A percentile compares a stretch with the other conserved stretches of the same genome.
phyloP scores from a whole-genome alignment of 371 early-diverging fungal species.

The Rhizopus arrhizus region DNA sequence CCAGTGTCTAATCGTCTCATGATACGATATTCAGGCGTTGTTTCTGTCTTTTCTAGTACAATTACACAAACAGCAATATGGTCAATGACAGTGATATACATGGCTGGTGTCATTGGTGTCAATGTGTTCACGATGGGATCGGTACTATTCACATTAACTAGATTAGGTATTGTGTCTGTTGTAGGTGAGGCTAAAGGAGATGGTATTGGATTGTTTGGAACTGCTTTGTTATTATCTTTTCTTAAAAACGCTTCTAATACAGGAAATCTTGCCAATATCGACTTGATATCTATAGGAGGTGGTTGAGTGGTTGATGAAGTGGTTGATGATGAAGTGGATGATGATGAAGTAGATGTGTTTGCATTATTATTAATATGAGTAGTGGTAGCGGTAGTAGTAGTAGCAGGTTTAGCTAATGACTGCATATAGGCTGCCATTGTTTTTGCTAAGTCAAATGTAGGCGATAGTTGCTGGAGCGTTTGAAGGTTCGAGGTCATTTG shows the following conservation, averaged over 20 bases:
- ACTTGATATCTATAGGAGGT: slow-evolving; percentile 40
- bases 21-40: slow-evolving; percentile 56
- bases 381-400: slow-evolving; percentile 8
- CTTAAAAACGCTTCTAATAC: slow-evolving; percentile 45
- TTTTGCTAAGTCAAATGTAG: slow-evolving; percentile 43
- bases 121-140: slow-evolving; percentile 29
- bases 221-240: slow-evolving; percentile 28
- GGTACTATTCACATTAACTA: slow-evolving; percentile 7
- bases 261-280: slow-evolving; percentile 44
- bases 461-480: slow-evolving; percentile 35
- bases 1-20: slow-evolving; percentile 79
- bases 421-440: slow-evolving; percentile 47
- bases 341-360: background rate
- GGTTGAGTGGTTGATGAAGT: slow-evolving; percentile 12
- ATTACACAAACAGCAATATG: slow-evolving; percentile 74
- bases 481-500: slow-evolving; percentile 48
- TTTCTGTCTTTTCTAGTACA: slow-evolving; percentile 57
- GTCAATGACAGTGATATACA: slow-evolving; percentile 76
- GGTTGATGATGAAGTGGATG: slow-evolving; percentile 8
- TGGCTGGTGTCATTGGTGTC: slow-evolving; percentile 44
- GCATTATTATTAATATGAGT: background rate
- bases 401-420: slow-evolving; percentile 32
- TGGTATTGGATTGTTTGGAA: background rate
- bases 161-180: slow-evolving; percentile 10
- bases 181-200: slow-evolving; percentile 3